A percentile compares a stretch with the other conserved stretches of the same genome.
Conservation (phyloP, 2,329 filamentous ascomycete genomes). For the Phialophora expanda region DNA sequence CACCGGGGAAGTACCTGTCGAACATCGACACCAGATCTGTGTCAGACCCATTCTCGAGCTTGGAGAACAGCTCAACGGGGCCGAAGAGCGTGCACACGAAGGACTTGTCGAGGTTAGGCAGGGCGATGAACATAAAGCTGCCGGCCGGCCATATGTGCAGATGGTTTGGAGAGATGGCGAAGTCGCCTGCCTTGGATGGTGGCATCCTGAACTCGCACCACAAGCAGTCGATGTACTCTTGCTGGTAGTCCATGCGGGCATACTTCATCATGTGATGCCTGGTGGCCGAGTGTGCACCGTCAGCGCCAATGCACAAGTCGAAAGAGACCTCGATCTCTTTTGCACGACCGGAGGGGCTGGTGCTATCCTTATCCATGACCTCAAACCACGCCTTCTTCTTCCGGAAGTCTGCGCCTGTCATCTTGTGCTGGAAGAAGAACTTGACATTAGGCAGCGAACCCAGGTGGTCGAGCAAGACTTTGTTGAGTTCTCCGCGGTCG, state of each 20-base stretch:
- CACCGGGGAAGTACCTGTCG: conserved; percentile 82
- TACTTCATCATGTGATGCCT: conserved; percentile 97
- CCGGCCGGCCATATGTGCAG: conserved; percentile 96
- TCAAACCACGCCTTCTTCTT: conserved; percentile 88
- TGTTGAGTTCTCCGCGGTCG: conserved; percentile 83
- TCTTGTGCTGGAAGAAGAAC: conserved; percentile 90
- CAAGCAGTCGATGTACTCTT: conserved; percentile 93
- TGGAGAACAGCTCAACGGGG: conserved; percentile 70
- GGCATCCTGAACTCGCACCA: conserved; percentile 95
- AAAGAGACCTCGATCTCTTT: conserved; percentile 83
- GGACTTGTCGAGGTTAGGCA: conserved; percentile 83
- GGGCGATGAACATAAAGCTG: conserved; percentile 98
- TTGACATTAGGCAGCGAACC: conserved; percentile 86
- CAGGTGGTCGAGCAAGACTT: conserved; percentile 79
- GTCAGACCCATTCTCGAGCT: conserved; percentile 68
- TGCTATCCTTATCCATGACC: conserved; percentile 43
- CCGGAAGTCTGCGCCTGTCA: conserved; percentile 86
- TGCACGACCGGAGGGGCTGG: conserved; percentile 48
- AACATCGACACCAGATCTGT: conserved; percentile 71
- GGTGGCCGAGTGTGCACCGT: conserved; percentile 90
- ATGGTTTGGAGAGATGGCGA: conserved; percentile 86
- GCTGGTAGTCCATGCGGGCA: conserved; percentile 84
- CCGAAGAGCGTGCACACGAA: conserved; percentile 97
- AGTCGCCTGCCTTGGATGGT: conserved; percentile 57
- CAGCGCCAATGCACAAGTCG: conserved; percentile 90